Evolutionary conservation across 2,329 filamentous ascomycete genomes (phyloP).

Genomic region (Escovopsis sp.): DNA sequence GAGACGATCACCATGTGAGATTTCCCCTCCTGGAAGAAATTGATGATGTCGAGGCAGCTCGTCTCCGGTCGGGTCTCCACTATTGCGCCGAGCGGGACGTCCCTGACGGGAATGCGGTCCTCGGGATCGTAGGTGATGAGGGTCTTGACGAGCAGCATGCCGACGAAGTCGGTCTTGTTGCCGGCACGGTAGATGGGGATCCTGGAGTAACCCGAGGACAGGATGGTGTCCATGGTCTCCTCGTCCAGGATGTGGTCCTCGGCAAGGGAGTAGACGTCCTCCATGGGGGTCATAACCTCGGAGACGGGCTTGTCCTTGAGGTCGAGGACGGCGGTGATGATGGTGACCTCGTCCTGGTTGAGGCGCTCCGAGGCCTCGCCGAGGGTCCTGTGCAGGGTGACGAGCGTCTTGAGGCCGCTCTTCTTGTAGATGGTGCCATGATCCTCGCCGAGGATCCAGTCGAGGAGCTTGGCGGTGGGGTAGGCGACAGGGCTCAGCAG

Average conservation of each 20-base stretch:
- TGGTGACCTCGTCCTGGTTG: constrained; percentile 95
- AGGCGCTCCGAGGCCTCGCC: constrained; percentile 76
- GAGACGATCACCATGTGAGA: constrained; percentile 97
- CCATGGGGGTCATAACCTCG: constrained; percentile 97
- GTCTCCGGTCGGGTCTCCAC: constrained; percentile 92
- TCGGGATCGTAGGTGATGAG: constrained; percentile 97
- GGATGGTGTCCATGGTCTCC: constrained; percentile 81
- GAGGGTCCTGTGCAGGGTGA: constrained; percentile 84
- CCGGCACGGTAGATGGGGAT: constrained; percentile 87
- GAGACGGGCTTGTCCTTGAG: constrained; percentile 92
- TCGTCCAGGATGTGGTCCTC: constrained; percentile 88
- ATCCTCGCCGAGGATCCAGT: constrained; percentile 83
- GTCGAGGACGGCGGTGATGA: constrained; percentile 92
- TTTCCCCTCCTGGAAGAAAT: constrained; percentile 99
- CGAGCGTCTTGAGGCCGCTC: constrained; percentile 87
- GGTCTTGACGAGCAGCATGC: constrained; percentile 97
- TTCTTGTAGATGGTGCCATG: constrained; percentile 98
- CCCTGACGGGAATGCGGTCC: constrained; percentile 69
- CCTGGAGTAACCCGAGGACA: constrained; percentile 85
- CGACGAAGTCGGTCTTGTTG: constrained; percentile 76
- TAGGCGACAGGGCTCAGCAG: constrained; percentile 78
- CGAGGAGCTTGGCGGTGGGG: constrained; percentile 90
- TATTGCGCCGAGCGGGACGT: constrained; percentile 84
- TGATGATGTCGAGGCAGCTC: constrained; percentile 94
- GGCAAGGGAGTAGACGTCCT: constrained; percentile 93